These are phyloP conservation scores for Choiromyces venosus DNA, from an alignment of 495 filamentous ascomycete genomes.

Conservation along the genomic window DNA sequence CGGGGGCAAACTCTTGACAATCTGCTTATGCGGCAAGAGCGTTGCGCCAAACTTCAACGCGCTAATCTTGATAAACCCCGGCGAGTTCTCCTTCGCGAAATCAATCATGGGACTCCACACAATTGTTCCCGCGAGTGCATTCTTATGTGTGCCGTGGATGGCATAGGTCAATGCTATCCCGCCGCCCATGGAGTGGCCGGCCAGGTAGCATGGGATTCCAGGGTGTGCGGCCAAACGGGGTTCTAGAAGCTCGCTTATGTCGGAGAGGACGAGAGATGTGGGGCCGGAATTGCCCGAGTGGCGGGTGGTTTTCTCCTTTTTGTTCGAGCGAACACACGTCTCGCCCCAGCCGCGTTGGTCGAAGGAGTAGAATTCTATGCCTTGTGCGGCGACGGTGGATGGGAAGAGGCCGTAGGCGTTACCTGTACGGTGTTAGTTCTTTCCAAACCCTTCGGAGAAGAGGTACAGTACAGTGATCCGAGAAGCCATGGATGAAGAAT, in stretches of 20 bases:
- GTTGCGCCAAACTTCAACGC: slow-evolving; percentile 58
- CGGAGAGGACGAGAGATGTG: slow-evolving; percentile 63
- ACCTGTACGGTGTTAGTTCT: slow-evolving; percentile 36
- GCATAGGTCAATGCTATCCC: slow-evolving; percentile 58
- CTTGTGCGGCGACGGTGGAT: slow-evolving; percentile 58
- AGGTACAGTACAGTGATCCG: slow-evolving; percentile 58
- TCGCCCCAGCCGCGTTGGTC: slow-evolving; percentile 70
- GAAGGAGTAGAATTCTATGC: slow-evolving; percentile 66
- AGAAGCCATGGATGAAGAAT: slow-evolving; percentile 80
- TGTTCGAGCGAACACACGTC: slow-evolving; percentile 43
- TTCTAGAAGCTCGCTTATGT: slow-evolving; percentile 66
- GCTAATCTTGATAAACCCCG: slow-evolving; percentile 52
- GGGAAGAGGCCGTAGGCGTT: slow-evolving; percentile 69
- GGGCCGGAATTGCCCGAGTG: slow-evolving; percentile 66
- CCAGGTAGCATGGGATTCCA: slow-evolving; percentile 66
- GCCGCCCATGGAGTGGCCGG: slow-evolving; percentile 80
- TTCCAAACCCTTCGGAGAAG: slow-evolving; percentile 12
- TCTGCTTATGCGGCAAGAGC: slow-evolving; percentile 55
- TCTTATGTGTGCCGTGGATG: slow-evolving; percentile 35
- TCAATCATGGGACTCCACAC: slow-evolving; percentile 62
- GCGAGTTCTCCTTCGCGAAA: slow-evolving; percentile 58
- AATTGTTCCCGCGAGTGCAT: slow-evolving; percentile 40
- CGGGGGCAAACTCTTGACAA: slow-evolving; percentile 56
- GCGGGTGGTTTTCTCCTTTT: slow-evolving; percentile 31
- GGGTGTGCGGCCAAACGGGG: slow-evolving; percentile 42